Percentiles rank a stretch among this genome's conserved stretches.
Conservation (phyloP, 306 rosid species). For the Hylodesmum podocarpum region DNA sequence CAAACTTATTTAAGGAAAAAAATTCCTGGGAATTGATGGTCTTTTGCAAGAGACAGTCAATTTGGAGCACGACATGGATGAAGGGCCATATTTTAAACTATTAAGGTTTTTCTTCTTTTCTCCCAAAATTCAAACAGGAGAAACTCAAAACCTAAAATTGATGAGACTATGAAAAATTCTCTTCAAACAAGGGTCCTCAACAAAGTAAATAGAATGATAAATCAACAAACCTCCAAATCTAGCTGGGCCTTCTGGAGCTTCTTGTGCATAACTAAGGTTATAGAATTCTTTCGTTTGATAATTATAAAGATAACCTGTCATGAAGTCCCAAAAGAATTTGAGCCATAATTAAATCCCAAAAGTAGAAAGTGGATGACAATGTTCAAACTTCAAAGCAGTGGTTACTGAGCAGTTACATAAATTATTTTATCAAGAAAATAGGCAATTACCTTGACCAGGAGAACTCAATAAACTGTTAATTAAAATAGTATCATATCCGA, state of each 20-base stretch:
- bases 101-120: background rate
- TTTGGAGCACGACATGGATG: background rate
- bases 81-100: background rate
- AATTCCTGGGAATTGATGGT: background rate
- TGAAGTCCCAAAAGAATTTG: constrained; percentile 32
- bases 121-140: background rate
- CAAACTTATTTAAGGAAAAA: background rate
- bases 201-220: constrained; percentile 34
- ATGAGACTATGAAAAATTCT: constrained; percentile 10
- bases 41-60: background rate
- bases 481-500: constrained; percentile 97
- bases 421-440: constrained; percentile 21
- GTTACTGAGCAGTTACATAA: background rate
- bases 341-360: constrained; percentile 24
- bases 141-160: background rate
- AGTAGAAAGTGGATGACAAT: constrained; percentile 18
- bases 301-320: constrained; percentile 90
- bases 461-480: constrained; percentile 93
- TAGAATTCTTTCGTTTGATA: constrained; percentile 87
- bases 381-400: background rate
- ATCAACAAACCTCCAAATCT: constrained; percentile 89
- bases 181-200: constrained; percentile 19
- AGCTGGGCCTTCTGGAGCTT: constrained; percentile 79
- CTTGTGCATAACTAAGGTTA: constrained; percentile 86
- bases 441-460: constrained; percentile 85